Percentiles rank a stretch among this genome's conserved stretches.
These are phyloP conservation scores for Agrostemma githago DNA, from an alignment of 148 eudicot species.

Conservation along the genomic window DNA sequence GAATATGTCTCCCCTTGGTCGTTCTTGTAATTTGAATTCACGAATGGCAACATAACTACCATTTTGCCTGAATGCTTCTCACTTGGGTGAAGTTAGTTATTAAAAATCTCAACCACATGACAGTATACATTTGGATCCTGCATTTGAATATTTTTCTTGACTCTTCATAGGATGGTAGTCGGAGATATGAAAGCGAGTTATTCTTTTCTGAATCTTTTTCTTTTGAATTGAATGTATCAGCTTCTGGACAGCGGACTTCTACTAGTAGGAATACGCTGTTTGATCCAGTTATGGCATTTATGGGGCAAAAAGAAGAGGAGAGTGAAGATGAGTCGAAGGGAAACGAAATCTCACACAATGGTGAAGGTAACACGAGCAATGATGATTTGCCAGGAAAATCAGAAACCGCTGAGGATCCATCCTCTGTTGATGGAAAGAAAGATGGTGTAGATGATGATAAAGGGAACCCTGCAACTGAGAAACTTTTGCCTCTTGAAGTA, in stretches of 20 bases:
- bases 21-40: neutral
- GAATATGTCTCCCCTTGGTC: no score
- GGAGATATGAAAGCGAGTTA: neutral
- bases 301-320: conserved; percentile 64
- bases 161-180: neutral
- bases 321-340: conserved; percentile 25
- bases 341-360: conserved; percentile 12
- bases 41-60: neutral
- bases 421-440: conserved; percentile 35
- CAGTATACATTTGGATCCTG: neutral
- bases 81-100: neutral
- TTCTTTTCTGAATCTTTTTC: conserved; percentile 2
- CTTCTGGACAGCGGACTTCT: conserved; percentile 60
- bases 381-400: conserved; percentile 33
- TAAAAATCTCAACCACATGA: neutral
- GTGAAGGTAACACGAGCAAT: conserved; percentile 17
- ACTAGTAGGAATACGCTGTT: conserved; percentile 47
- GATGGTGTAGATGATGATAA: conserved; percentile 29
- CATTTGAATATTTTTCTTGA: neutral
- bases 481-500: conserved; percentile 25
- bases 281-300: conserved; percentile 64
- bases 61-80: neutral
- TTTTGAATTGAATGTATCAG: conserved; percentile 27
- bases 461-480: conserved; percentile 25
- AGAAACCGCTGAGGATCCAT: conserved; percentile 29